Percentiles rank a stretch among this genome's conserved stretches.
phyloP scores from a whole-genome alignment of 805 yeast species.

The Metschnikowia lachancei region DNA sequence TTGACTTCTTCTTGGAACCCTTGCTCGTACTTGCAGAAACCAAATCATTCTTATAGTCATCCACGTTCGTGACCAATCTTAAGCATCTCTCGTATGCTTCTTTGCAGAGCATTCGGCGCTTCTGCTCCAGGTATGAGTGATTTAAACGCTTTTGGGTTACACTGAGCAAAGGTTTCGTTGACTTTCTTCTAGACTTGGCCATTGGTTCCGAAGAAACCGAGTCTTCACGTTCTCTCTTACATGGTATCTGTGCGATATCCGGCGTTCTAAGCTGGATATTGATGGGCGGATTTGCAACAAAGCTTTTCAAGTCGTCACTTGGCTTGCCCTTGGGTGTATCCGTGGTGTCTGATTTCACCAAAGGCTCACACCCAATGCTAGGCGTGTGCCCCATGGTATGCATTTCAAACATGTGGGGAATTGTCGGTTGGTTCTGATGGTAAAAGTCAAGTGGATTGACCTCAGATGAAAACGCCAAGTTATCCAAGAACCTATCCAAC shows the following conservation, averaged over 20 bases:
- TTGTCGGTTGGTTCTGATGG: slow-evolving; percentile 11
- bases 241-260: slow-evolving; percentile 24
- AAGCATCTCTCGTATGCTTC: slow-evolving; percentile 45
- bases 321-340: slow-evolving; percentile 35
- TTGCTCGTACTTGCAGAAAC: slow-evolving; percentile 21
- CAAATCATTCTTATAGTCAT: slow-evolving; percentile 35
- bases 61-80: slow-evolving; percentile 38
- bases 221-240: slow-evolving; percentile 5
- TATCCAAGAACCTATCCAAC: slow-evolving; percentile 41
- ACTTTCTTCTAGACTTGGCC: slow-evolving; percentile 22
- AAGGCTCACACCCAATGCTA: slow-evolving; percentile 12
- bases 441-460: slow-evolving; percentile 35
- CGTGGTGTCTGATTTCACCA: slow-evolving; percentile 28
- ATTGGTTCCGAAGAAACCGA: slow-evolving; percentile 1
- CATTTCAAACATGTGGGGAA: slow-evolving; percentile 25
- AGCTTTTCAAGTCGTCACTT: slow-evolving; percentile 16
- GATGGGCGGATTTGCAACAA: slow-evolving; percentile 1
- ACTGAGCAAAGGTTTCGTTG: slow-evolving; percentile 39
- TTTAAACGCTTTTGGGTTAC: slow-evolving; percentile 42
- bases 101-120: slow-evolving; percentile 43
- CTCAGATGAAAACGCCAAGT: slow-evolving; percentile 32
- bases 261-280: slow-evolving; percentile 28
- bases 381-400: slow-evolving; percentile 28
- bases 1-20: slow-evolving; percentile 29
- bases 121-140: slow-evolving; percentile 44